These are phyloP conservation scores for Fraxinus excelsior DNA, from an alignment of 257 asterid species.

Conservation along the genomic window DNA sequence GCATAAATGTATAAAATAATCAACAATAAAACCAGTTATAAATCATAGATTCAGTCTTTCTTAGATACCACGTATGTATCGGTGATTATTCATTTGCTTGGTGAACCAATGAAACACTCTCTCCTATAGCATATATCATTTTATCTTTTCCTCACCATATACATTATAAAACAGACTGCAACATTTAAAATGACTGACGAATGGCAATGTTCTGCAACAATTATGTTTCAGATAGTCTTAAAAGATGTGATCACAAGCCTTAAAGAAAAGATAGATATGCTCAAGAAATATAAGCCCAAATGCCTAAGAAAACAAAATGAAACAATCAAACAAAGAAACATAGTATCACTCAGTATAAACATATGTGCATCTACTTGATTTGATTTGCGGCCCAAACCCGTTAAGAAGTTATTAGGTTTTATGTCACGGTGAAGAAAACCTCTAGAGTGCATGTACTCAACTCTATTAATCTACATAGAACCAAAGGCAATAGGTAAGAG, in stretches of 20 bases:
- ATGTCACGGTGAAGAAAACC: conserved; percentile 99
- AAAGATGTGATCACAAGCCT: neutral
- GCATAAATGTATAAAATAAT: neutral
- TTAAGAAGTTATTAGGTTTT: conserved; percentile 96
- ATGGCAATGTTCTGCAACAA: neutral
- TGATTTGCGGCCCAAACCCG: conserved; percentile 99
- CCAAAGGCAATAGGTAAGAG: neutral
- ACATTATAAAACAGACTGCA: neutral
- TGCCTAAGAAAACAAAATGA: neutral
- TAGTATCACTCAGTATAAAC: neutral
- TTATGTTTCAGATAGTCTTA: neutral
- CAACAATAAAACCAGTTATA: neutral
- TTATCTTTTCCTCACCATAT: no score
- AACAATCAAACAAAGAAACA: conserved; percentile 22
- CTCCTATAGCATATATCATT: no score
- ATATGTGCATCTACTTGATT: conserved; percentile 59
- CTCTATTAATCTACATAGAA: conserved; percentile 75
- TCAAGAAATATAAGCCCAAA: neutral
- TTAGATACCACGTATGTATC: neutral
- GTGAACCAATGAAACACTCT: no score
- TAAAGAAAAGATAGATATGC: neutral
- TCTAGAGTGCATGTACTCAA: conserved; percentile 95
- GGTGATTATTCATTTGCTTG: neutral
- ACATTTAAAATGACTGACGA: neutral
- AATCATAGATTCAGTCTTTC: neutral